Evolutionary conservation across 1,284 basidiomycete species (phyloP), one percentile per base, ranked within the genome.

Genomic region (Rhodotorula sp.): DNA sequence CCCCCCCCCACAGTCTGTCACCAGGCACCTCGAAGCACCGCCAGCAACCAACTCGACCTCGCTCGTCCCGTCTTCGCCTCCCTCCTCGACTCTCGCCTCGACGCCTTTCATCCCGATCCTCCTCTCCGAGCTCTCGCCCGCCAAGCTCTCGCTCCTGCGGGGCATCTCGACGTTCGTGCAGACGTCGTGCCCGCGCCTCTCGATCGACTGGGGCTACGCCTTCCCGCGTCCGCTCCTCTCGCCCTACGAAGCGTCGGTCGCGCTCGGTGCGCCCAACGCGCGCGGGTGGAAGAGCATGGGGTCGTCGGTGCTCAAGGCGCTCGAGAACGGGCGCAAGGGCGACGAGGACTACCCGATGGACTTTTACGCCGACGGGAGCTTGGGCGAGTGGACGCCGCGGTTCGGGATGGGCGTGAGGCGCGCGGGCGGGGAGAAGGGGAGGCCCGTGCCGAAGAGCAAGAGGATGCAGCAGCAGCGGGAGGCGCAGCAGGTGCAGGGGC

Each of bases 151-250:
- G 2, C 84, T 98, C 7, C 93, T 99, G 80, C 86, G 87, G 1
- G 78, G 80, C 34, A 86, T 98, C 68, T 88, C 90, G 7, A 89
- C 91, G 0, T 97, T 97, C 79, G 88, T 98, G 27, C 96, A 98
- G 81, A 98, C 96, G 2, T 93, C 93, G 0, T 98, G 96, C 82
- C 96, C 96, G 3, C 87, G 96, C 21, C 83, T 99, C 62, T 95
- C 92, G 12, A 99, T 99, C 72, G 97, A 99, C 81, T 99, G 97
- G 97, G 94, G 94, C 4, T 94, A 94, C 79, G 96, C 96, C 0
- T 99, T 99, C 82, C 85, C 90, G 63, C 86, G 87, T 45, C 97
- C 97, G 0, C 84, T 99, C 58, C 83, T 99, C 44, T 96, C 89
- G 77, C 94, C 96, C 0, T 99, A 98, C 81, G 97, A 99, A 82